A percentile compares a stretch with the other conserved stretches of the same genome.
phyloP scores from a whole-genome alignment of 2,329 filamentous ascomycete genomes.

The Stemphylium vesicarium region DNA sequence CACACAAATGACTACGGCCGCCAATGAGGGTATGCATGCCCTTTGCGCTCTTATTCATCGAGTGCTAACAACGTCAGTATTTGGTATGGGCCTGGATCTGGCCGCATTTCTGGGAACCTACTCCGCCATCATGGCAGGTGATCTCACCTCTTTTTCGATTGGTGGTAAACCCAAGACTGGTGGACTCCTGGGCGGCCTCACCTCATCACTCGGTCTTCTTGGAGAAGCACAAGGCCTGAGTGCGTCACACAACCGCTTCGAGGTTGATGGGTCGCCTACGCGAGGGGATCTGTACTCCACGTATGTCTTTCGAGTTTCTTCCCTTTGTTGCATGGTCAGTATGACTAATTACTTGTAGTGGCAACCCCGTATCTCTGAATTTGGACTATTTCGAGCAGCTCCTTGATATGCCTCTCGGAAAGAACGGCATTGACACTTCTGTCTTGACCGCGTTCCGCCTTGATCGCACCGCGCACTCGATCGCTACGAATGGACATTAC shows the following conservation, averaged over 20 bases:
- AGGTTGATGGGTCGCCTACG: slow-evolving; percentile 27
- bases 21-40: slow-evolving; percentile 7
- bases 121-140: slow-evolving; percentile 19
- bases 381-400: slow-evolving; percentile 6
- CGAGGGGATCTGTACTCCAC: slow-evolving; percentile 11
- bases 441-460: slow-evolving; percentile 17
- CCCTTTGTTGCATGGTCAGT: neutral
- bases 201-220: slow-evolving; percentile 21
- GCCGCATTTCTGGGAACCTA: slow-evolving; percentile 25
- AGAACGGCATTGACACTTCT: slow-evolving; percentile 1
- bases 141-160: slow-evolving; percentile 17
- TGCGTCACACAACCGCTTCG: slow-evolving; percentile 25
- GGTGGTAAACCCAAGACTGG: slow-evolving; percentile 20
- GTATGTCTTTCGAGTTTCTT: neutral
- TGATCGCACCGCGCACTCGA: slow-evolving; percentile 27
- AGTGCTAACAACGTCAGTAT: slow-evolving; percentile 20
- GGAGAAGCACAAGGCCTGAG: slow-evolving; percentile 20
- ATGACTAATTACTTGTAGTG: slow-evolving; percentile 1
- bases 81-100: slow-evolving; percentile 20
- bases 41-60: neutral
- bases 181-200: slow-evolving; percentile 25
- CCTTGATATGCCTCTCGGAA: slow-evolving; percentile 6
- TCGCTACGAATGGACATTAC: slow-evolving; percentile 20
- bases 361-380: slow-evolving; percentile 8
- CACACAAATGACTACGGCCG: slow-evolving; percentile 10